These are phyloP conservation scores for Arbutus unedo DNA, from an alignment of 148 eudicot genomes.

Conservation along the genomic window DNA sequence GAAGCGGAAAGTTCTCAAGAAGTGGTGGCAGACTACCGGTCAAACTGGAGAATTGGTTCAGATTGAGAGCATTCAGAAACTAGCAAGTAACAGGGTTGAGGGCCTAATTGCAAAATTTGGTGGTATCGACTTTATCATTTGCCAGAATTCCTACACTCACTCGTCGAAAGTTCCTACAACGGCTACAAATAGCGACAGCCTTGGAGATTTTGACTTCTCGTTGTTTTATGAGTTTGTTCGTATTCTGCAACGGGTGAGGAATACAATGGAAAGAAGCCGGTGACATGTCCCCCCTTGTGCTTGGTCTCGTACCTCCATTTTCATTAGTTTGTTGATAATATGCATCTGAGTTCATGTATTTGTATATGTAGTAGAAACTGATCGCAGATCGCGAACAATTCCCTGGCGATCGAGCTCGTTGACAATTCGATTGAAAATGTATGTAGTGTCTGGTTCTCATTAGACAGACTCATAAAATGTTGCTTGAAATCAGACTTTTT, in stretches of 20 bases:
- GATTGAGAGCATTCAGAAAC: constrained; percentile 60
- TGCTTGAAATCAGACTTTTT: too few relatives aligned
- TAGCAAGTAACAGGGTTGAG: constrained; percentile 60
- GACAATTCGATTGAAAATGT: too few relatives aligned
- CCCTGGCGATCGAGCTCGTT: not conserved
- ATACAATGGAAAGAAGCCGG: constrained; percentile 32
- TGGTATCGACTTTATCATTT: constrained; percentile 69
- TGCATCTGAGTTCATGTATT: not conserved
- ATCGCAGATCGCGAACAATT: not conserved
- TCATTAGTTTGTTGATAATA: not conserved
- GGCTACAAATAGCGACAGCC: constrained; percentile 24
- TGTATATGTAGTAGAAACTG: not conserved
- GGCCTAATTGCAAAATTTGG: constrained; percentile 46
- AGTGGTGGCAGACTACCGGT: constrained; percentile 71
- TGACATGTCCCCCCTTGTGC: constrained; percentile 6
- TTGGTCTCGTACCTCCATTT: not conserved
- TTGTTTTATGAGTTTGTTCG: constrained; percentile 80
- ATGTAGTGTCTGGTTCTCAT: too few relatives aligned
- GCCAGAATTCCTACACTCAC: constrained; percentile 64
- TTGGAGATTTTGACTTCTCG: constrained; percentile 57
- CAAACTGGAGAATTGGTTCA: constrained; percentile 82
- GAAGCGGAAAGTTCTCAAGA: constrained; percentile 55
- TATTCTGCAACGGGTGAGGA: constrained; percentile 68
- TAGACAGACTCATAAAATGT: too few relatives aligned
- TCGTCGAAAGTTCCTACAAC: constrained; percentile 31